Evolutionary conservation across 345 rosid species (phyloP), one percentile per base, ranked within the genome.

Genomic region (Gossypium turneri): DNA sequence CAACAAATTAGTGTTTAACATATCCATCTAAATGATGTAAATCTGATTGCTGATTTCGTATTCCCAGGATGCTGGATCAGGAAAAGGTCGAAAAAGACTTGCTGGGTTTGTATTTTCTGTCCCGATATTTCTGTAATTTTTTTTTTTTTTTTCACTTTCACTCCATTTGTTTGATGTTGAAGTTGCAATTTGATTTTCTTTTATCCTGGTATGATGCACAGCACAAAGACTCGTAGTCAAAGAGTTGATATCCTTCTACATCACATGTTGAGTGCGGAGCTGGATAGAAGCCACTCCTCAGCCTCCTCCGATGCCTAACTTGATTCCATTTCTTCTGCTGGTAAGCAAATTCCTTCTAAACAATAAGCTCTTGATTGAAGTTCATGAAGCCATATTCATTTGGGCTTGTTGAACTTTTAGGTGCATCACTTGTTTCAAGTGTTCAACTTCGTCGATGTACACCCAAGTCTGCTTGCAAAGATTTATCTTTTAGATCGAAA

Each of bases 181-280:
- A 15, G 20, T 73, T 9, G 74, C n/a, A 75, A 69, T 59, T 43
- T 57, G 1, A 38, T 67, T 24, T 74, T 19, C 58, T 60, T 27
- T 72, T 79, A 45, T 69, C 55, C 17, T 47, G 63, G 75, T 64
- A 47, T 76, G 72, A 41, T 78, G 75, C 64, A 12, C 89, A 95
- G 99, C 80, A 72, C 97, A 24, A 95, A 93, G 86, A 81, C 89
- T 67, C 86, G 94, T 58, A 91, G 99, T 83, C 97, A 90, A 50
- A 90, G 97, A 84, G 87, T 95, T 56, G 97, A 95, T 79, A 58
- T 78, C 43, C 99, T 95, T 78, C 97, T 95, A 73, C 99, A 93
- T 84, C 98, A 80, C 75, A 95, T 95, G 88, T 72, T 93, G 87
- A 90, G 98, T 48, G 65, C 89, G 0, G 93, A 90, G 78, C 85